Percentiles rank a stretch among this genome's conserved stretches.
These are phyloP conservation scores for Globisporangium iwayamae DNA, from an alignment of 352 stramenopile genomes.

Conservation along the genomic window DNA sequence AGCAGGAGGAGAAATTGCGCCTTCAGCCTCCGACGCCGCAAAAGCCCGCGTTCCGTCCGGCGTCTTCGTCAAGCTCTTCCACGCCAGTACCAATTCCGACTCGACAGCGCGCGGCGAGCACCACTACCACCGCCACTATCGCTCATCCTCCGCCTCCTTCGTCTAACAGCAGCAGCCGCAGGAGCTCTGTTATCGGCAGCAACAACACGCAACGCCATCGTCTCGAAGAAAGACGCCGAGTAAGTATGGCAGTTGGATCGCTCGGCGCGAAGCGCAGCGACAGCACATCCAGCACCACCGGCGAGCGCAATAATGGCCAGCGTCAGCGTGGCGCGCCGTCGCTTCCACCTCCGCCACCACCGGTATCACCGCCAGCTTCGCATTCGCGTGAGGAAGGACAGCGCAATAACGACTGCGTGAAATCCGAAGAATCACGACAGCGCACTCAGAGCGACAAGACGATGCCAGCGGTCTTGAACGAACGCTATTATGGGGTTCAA, in stretches of 20 bases:
- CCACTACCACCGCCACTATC: neutral
- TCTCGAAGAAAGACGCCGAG: constrained; percentile 1
- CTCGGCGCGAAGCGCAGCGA: neutral
- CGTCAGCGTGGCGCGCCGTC: neutral
- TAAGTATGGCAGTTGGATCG: neutral
- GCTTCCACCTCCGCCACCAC: neutral
- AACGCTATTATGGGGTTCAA: constrained; percentile 3
- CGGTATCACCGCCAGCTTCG: neutral
- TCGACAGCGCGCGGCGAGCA: constrained; percentile 10
- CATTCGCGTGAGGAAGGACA: neutral
- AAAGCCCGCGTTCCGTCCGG: constrained; percentile 10
- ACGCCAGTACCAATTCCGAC: neutral
- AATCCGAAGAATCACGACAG: neutral
- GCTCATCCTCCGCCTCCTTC: neutral
- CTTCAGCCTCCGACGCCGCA: constrained; percentile 2
- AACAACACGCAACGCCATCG: neutral
- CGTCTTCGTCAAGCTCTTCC: neutral
- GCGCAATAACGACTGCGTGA: neutral
- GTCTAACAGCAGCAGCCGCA: neutral
- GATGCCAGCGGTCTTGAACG: neutral
- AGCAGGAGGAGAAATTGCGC: constrained; percentile 3
- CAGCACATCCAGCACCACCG: constrained; percentile 1
- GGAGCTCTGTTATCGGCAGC: neutral
- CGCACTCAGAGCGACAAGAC: neutral
- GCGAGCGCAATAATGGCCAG: neutral